phyloP scores from a whole-genome alignment of 2,329 filamentous ascomycete genomes.

The Phaeosphaeria sp. region DNA sequence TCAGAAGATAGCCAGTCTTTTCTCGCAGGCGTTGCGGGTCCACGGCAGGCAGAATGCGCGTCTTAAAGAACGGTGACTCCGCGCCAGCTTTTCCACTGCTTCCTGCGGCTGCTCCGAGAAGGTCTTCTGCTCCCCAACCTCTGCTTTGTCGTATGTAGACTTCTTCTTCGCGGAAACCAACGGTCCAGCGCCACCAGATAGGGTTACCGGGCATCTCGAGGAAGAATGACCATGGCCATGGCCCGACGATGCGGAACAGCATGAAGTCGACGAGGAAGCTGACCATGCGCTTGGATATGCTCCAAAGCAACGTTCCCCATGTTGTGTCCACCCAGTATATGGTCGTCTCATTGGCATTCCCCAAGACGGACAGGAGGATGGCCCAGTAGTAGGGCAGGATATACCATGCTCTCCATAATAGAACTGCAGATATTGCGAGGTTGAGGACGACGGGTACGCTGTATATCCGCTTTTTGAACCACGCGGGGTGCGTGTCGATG shows the following conservation, averaged over 20 bases:
- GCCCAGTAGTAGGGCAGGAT: conserved; percentile 76
- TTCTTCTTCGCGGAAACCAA: conserved; percentile 82
- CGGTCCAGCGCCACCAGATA: conserved; percentile 72
- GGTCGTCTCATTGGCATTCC: conserved; percentile 70
- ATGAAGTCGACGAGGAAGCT: conserved; percentile 78
- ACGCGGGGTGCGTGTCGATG: conserved; percentile 73
- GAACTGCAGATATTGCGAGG: conserved; percentile 66
- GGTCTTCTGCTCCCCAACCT: conserved; percentile 70
- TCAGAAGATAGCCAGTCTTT: conserved; percentile 88
- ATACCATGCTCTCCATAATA: conserved; percentile 72
- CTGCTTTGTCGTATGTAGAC: conserved; percentile 81
- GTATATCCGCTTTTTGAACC: conserved; percentile 85
- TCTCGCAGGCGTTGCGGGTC: conserved; percentile 69
- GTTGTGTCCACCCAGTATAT: conserved; percentile 63
- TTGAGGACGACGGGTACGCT: conserved; percentile 81
- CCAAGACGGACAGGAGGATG: conserved; percentile 69
- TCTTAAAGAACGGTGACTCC: conserved; percentile 64
- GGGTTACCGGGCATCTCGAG: conserved; percentile 70
- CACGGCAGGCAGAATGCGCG: conserved; percentile 72
- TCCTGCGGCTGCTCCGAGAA: conserved; percentile 58
- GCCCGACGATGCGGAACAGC: conserved; percentile 52
- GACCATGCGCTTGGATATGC: conserved; percentile 66
- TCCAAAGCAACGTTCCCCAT: conserved; percentile 63
- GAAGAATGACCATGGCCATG: conserved; percentile 61
- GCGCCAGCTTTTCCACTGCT: conserved; percentile 55